phyloP scores from a whole-genome alignment of 257 asterid species.

The Leptodermis oblonga region DNA sequence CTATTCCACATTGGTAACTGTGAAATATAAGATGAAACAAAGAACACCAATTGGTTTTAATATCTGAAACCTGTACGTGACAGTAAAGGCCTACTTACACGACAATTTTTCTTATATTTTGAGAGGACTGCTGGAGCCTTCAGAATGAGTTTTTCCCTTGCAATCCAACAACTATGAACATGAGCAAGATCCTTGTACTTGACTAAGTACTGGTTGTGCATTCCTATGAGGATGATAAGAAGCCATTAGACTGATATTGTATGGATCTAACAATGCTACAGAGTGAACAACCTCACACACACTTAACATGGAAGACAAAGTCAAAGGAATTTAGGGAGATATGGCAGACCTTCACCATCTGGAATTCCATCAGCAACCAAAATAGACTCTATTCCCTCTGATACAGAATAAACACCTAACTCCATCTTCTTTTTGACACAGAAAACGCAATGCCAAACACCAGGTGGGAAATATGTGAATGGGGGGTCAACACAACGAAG shows the following conservation, averaged over 20 bases:
- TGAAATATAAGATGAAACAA: background rate
- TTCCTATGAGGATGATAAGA: constrained; percentile 17
- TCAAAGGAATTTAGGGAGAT: background rate
- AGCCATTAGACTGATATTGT: background rate
- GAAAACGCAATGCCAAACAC: constrained; percentile 30
- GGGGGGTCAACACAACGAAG: constrained; percentile 30
- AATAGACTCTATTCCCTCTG: constrained; percentile 32
- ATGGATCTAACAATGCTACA: constrained; percentile 2
- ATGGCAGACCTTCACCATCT: constrained; percentile 24
- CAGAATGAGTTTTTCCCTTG: constrained; percentile 15
- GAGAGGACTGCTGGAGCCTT: constrained; percentile 14
- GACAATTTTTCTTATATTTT: constrained; percentile 9
- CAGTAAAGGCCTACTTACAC: constrained; percentile 14
- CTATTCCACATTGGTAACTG: constrained; percentile 28
- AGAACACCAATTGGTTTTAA: constrained; percentile 4
- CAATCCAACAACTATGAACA: constrained; percentile 29
- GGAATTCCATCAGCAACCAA: constrained; percentile 14
- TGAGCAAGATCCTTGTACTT: constrained; percentile 36
- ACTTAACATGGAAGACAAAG: background rate
- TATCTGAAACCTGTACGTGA: background rate
- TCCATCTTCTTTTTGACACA: constrained; percentile 30
- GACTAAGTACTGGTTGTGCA: constrained; percentile 22
- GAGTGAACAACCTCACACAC: background rate
- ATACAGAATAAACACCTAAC: constrained; percentile 27
- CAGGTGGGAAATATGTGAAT: constrained; percentile 22